Percentiles rank a stretch among this genome's conserved stretches.
These are phyloP conservation scores for Coemansia sp. DNA, from an alignment of 192 early-diverging fungal species.

Conservation along the genomic window DNA sequence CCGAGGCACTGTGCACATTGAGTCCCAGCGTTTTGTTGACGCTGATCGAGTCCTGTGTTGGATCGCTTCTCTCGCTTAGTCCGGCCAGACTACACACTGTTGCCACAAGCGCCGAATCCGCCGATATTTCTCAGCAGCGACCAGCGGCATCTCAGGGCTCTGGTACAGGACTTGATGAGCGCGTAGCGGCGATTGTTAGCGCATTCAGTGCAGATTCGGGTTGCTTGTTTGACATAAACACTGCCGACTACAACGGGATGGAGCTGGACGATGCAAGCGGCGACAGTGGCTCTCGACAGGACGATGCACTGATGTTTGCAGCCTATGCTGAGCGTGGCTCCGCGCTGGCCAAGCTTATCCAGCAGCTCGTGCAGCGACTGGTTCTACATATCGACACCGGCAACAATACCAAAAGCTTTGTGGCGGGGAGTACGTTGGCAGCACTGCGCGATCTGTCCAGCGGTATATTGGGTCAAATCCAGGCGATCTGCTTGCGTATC, in stretches of 20 bases:
- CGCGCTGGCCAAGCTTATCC: conserved; percentile 25
- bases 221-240: conserved; percentile 12
- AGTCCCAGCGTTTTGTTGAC: conserved; percentile 21
- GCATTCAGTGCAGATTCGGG: conserved; percentile 5
- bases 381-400: conserved; percentile 8
- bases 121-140: background rate
- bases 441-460: conserved; percentile 26
- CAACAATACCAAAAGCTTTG: conserved; percentile 9
- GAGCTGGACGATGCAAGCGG: background rate
- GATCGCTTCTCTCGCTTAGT: conserved; percentile 22
- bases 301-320: background rate
- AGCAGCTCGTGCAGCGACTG: conserved; percentile 23
- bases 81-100: conserved; percentile 6
- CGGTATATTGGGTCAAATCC: conserved; percentile 41
- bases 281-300: background rate
- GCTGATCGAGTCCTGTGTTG: conserved; percentile 21
- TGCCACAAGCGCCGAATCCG: background rate
- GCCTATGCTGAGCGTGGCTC: conserved; percentile 15
- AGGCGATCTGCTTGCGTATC: conserved; percentile 26
- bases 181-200: conserved; percentile 16
- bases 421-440: conserved; percentile 5
- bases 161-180: conserved; percentile 9
- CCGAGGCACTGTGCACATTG: conserved; percentile 36
- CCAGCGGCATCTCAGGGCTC: background rate
- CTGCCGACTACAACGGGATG: background rate